Base-by-base conservation (phyloP, 1,139 yeast species). In the Geotrichum bryndzae region DNA sequence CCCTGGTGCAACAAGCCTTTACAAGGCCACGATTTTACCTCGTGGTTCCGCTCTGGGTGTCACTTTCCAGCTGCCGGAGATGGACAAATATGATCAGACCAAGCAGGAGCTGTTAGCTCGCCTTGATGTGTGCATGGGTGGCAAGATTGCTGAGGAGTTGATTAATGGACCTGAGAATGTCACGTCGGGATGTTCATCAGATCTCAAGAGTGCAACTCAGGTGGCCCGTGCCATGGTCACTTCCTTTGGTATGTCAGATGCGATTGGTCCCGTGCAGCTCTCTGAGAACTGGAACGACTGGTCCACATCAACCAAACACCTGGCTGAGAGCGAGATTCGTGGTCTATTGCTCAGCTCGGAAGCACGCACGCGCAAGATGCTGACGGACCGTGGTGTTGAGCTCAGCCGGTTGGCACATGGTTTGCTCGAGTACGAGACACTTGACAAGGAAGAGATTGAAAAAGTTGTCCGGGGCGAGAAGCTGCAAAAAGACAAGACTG, bases 111-210 rank as follows among this genome's bases (percentile, higher is more conserved):
- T 97, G 73, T 80, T 88, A 67, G 97, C 99, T 0, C 80, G 96
- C 67, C 78, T 94, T 67, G 99, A 94, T 74, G 99, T 94, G 59
- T 91, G 97, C 74, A 94, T 94, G 99, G 99, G 99, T 65, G 99
- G 99, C 65, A 92, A 92, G 74, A 86, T 92, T 65, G 99, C 99
- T 41, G 99, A 94, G 78, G 97, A 92, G 74, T 80, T 90, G 80
- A 82, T 89, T 56, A 90, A 90, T 72, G 99, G 99, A 2, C 82
- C 85, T 56, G 97, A 91, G 18, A 90, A 92, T 72, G 96, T 95
- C 22, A 94, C 99, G 1, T 85, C 94, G 68, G 97, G 97, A 8
- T 92, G 98, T 77, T 88, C 96, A 0, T 87, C 95, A 18, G 99
- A 94, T 76, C 82, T 94, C 69, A 84, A 88, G 66, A 85, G 82